Conservation (phyloP, 2,329 filamentous ascomycete genomes). For the Apiospora kogelbergensis region DNA sequence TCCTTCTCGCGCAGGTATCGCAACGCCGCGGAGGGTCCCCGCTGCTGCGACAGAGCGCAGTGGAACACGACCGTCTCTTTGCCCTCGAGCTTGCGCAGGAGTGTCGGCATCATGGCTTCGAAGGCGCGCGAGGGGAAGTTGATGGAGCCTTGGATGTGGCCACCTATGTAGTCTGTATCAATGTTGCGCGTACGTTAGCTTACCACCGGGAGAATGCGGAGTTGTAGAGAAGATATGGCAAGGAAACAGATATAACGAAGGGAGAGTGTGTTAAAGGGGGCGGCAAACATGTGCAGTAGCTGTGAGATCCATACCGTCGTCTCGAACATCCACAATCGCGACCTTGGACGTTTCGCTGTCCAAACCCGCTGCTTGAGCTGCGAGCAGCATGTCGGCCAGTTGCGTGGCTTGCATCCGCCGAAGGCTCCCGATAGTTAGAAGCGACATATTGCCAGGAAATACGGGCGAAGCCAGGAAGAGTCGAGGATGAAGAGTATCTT, state of each 20-base stretch:
- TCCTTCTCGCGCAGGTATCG: conserved; percentile 21
- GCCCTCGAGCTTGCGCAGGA: conserved; percentile 74
- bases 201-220: neutral
- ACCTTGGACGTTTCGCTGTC: neutral
- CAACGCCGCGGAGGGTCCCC: conserved; percentile 62
- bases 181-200: neutral
- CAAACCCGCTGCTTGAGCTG: conserved; percentile 39
- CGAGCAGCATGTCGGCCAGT: conserved; percentile 66
- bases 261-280: neutral
- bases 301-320: conserved; percentile 59
- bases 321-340: conserved; percentile 88
- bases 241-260: too few species aligned
- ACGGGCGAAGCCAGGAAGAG: conserved; percentile 13
- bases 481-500: neutral
- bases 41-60: conserved; percentile 87
- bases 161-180: conserved; percentile 76
- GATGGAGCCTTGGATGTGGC: conserved; percentile 76
- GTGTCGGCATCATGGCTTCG: conserved; percentile 75
- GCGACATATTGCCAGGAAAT: conserved; percentile 38
- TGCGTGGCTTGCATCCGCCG: conserved; percentile 66
- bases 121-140: conserved; percentile 75
- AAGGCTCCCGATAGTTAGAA: conserved; percentile 61
- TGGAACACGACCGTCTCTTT: conserved; percentile 91
- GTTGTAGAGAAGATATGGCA: too few species aligned
- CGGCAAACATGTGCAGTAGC: neutral